Base-by-base conservation (phyloP, 805 yeast species). In the Saccharomycopsis guyanensis region DNA sequence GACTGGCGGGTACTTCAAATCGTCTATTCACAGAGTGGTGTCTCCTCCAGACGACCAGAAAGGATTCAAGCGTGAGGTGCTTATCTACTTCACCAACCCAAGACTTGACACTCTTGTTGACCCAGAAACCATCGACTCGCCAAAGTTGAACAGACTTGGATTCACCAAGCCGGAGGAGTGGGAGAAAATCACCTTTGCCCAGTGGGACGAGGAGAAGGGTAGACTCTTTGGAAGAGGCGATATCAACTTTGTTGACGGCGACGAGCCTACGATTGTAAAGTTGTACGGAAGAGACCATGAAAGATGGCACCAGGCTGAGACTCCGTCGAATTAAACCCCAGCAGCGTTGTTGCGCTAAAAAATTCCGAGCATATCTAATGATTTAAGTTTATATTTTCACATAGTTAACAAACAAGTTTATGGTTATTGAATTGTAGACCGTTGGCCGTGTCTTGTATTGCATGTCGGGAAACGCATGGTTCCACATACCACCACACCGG, bases 1-100 rank as follows among this genome's bases (percentile, higher is more conserved):
- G 29, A 56, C 64, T 33, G 68, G 68, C 5, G 66, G 68, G 0
- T 61, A 57, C 36, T 64, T 65, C 54, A 63, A 63, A 38, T 62
- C 67, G 8, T 56, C 60, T 16, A 48, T 64, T 23, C 69, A 65
- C 47, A 47, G 69, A 39, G 68, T 65, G 5, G 54, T 61, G 22
- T 57, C 57, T 27, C 69, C 68, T 4, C 68, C 68, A 4, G 44
- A 39, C 3, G 66, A 63, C 23, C 69, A 65, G 43, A 48, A 40
- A 29, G 24, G 46, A 1, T 57, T 40, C 47, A 55, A 63, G 25
- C 52, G 69, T 42, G 50, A 61, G 42, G 64, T 60, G 7, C 44
- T 64, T 10, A 64, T 65, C 13, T 61, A 63, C 43, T 65, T 64
- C 52, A 51, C 57, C 38, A 60, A 60, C 45, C 68, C 68, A 3